A percentile compares a stretch with the other conserved stretches of the same genome.
phyloP scores from a whole-genome alignment of 768 basidiomycete genomes.

The Trametes cingulata region DNA sequence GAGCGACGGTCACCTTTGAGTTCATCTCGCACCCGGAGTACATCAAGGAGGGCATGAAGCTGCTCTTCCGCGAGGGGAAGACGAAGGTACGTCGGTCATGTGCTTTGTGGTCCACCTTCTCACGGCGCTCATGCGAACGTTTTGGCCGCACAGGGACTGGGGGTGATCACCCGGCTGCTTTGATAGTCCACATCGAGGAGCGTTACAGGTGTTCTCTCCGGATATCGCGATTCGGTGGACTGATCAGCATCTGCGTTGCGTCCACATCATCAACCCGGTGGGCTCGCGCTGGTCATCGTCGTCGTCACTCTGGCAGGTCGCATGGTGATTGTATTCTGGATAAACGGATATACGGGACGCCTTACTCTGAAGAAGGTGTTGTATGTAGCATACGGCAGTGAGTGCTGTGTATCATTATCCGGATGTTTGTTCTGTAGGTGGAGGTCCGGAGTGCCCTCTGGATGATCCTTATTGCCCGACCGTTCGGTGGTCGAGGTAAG shows the following conservation, averaged over 20 bases:
- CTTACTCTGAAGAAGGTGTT: not conserved
- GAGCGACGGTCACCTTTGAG: conserved; percentile 92
- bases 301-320: too few relatives aligned
- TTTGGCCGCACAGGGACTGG: conserved; percentile 56
- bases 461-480: too few relatives aligned
- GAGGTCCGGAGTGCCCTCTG: too few relatives aligned
- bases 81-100: conserved; percentile 65
- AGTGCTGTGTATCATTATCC: conserved; percentile 5
- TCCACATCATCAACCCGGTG: not conserved
- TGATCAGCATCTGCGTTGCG: not conserved
- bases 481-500: too few relatives aligned
- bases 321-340: conserved; percentile 3
- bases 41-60: conserved; percentile 90
- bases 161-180: conserved; percentile 69
- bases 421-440: not conserved
- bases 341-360: not conserved
- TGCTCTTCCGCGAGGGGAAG: conserved; percentile 93
- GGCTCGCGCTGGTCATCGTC: too few relatives aligned
- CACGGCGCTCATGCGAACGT: not conserved
- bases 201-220: not conserved
- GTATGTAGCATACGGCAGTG: conserved; percentile 13
- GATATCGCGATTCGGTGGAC: not conserved
- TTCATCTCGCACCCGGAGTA: conserved; percentile 92
- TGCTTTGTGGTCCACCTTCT: not conserved
- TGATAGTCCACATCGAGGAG: conserved; percentile 31